phyloP scores from a whole-genome alignment of 352 stramenopile genomes.

The Globisporangium orthogonon region DNA sequence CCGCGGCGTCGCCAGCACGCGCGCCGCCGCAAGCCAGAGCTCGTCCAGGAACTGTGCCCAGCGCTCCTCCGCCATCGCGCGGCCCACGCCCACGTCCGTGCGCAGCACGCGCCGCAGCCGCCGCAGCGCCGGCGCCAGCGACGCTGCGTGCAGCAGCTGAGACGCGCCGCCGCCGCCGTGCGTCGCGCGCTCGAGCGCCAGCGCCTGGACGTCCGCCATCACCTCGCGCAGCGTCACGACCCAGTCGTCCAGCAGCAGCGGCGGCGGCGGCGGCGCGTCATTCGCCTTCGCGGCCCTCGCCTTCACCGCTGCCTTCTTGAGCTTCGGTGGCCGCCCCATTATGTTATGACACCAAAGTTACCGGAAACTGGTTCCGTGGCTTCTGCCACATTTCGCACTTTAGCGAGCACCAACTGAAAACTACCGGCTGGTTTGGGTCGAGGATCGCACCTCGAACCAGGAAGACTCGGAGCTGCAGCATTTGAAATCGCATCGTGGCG shows the following conservation, averaged over 20 bases:
- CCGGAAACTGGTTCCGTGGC: too few species aligned
- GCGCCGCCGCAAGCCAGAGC: slow-evolving; percentile 42
- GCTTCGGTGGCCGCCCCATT: neutral
- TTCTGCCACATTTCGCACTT: too few species aligned
- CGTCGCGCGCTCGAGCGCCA: slow-evolving; percentile 43
- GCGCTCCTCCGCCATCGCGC: slow-evolving; percentile 37
- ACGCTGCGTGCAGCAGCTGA: slow-evolving; percentile 6
- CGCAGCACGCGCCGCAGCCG: slow-evolving; percentile 41
- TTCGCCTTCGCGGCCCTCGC: neutral
- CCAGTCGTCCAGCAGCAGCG: slow-evolving; percentile 34
- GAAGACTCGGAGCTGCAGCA: too few species aligned
- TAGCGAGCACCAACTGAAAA: too few species aligned
- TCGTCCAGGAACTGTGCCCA: slow-evolving; percentile 61
- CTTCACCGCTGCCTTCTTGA: neutral
- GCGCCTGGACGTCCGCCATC: slow-evolving; percentile 60
- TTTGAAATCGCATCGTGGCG: too few species aligned
- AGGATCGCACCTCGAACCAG: too few species aligned
- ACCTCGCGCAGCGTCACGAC: slow-evolving; percentile 44
- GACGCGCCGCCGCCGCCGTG: slow-evolving; percentile 22
- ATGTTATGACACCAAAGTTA: neutral
- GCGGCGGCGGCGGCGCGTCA: neutral
- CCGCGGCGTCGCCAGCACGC: slow-evolving; percentile 42
- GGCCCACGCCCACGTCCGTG: slow-evolving; percentile 38
- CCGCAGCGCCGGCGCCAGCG: slow-evolving; percentile 41
- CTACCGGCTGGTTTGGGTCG: too few species aligned